Conservation (phyloP, 2,329 filamentous ascomycete species). For the Conoideocrella luteorostrata region DNA sequence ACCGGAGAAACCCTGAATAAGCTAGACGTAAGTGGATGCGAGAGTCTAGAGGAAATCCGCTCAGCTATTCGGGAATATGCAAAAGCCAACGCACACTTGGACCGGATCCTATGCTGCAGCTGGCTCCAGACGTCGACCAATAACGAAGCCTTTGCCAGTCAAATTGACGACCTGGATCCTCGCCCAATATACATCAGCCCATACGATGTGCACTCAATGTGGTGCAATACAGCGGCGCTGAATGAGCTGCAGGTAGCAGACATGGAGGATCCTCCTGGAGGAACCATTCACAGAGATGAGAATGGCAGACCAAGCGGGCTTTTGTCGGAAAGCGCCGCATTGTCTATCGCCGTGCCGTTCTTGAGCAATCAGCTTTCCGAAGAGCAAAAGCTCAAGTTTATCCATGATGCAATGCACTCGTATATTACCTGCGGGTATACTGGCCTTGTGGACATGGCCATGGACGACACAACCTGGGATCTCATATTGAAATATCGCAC, state of each 20-base stretch:
- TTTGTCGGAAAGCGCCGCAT: conserved; percentile 33
- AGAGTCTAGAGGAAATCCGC: background rate
- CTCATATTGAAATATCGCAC: conserved; percentile 25
- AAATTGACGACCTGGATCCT: conserved; percentile 35
- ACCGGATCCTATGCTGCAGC: conserved; percentile 25
- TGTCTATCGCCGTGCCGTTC: conserved; percentile 36
- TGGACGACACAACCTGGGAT: conserved; percentile 39
- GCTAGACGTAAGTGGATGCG: background rate
- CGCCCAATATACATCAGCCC: conserved; percentile 39
- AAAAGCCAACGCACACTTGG: conserved; percentile 23
- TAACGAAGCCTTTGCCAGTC: background rate
- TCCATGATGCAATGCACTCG: conserved; percentile 30
- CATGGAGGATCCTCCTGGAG: conserved; percentile 33
- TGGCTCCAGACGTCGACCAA: conserved; percentile 24
- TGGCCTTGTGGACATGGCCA: conserved; percentile 40
- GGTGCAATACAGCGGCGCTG: conserved; percentile 39
- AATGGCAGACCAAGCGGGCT: conserved; percentile 33
- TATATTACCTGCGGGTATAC: conserved; percentile 37
- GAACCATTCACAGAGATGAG: conserved; percentile 33
- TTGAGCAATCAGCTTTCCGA: conserved; percentile 27
- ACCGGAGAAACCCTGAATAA: conserved; percentile 20
- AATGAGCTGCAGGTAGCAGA: conserved; percentile 31
- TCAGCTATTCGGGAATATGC: background rate
- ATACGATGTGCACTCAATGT: conserved; percentile 36
- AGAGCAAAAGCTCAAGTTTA: conserved; percentile 29